Evolutionary conservation across 371 early-diverging fungal genomes (phyloP), one percentile per base, ranked within the genome.

Genomic region (Thermomucor indicae-seudaticae): DNA sequence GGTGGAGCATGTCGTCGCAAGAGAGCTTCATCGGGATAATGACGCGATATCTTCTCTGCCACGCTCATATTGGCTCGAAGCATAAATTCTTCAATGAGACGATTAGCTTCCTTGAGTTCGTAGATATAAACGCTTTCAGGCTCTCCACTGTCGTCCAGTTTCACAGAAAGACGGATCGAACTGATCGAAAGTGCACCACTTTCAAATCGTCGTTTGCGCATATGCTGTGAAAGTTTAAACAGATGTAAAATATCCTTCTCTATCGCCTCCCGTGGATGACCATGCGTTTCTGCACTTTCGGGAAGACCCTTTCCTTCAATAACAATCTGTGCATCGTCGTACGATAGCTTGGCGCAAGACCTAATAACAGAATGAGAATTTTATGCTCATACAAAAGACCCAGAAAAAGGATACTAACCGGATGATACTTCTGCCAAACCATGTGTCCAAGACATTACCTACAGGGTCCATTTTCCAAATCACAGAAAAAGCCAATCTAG

Each of bases 31-130:
- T 94, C 91, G 0, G 97, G 97, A 70, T 90, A 95, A 45, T 79
- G 64, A 27, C 80, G 68, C 54, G 81, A 82, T 28, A 99, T 95
- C 59, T 91, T 88, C 58, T 86, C 77, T 1, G 99, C 99, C 0
- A 99, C 99, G 48, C 88, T 88, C 60, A 96, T 95, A 64, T 99
- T 99, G 32, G 99, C 99, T 17, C 98, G 81, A 43, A 99, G 74
- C 99, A 99, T 99, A 59, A 99, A 97, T 72, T 99, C 99, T 67
- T 99, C 99, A 35, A 99, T 93, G 10, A 99, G 75, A 2, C 86
- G 84, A 62, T 99, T 96, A 12, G 97, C 90, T 48, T 96, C 96
- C 67, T 95, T 92, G 39, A 87, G 67, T 46, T 88, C 81, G 55
- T 94, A 90, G 31, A 88, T 71, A 19, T 87, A 70, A 19, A 85